Evolutionary conservation across 2,329 filamentous ascomycete species (phyloP).

Genomic region (Colletotrichum sp.): DNA sequence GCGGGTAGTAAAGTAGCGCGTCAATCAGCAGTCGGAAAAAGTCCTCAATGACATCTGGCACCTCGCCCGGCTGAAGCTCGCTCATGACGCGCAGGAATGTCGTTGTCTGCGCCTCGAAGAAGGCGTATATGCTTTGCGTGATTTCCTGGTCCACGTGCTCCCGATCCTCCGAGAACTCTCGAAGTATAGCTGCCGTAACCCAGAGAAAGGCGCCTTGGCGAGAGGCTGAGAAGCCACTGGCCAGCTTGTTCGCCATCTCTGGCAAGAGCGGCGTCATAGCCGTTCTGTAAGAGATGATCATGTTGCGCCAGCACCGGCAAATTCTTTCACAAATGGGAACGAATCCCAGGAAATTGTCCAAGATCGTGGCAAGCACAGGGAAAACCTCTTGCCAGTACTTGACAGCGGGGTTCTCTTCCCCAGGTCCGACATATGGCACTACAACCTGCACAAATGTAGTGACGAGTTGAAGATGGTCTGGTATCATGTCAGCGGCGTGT

Average conservation of each 20-base stretch:
- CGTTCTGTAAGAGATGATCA: constrained; percentile 94
- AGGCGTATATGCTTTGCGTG: constrained; percentile 86
- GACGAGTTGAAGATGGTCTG: constrained; percentile 88
- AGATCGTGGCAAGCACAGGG: constrained; percentile 82
- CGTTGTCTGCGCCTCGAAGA: constrained; percentile 92
- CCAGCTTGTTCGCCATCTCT: constrained; percentile 86
- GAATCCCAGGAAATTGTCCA: constrained; percentile 86
- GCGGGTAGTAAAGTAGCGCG: constrained; percentile 90
- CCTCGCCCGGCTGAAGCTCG: constrained; percentile 74
- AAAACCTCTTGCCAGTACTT: constrained; percentile 97
- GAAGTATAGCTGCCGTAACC: constrained; percentile 93
- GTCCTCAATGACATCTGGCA: constrained; percentile 89
- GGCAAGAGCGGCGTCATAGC: constrained; percentile 86
- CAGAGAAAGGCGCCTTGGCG: constrained; percentile 98
- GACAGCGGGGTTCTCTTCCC: constrained; percentile 85
- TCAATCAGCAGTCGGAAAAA: constrained; percentile 95
- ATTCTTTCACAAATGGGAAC: constrained; percentile 91
- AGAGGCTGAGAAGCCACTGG: constrained; percentile 82
- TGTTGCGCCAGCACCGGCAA: constrained; percentile 94
- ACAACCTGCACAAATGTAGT: constrained; percentile 85
- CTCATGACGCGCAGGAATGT: constrained; percentile 90
- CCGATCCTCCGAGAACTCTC: constrained; percentile 91
- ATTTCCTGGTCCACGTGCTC: constrained; percentile 84
- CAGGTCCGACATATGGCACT: constrained; percentile 74
- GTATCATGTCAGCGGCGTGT: constrained; percentile 21